Base-by-base conservation (phyloP, 371 early-diverging fungal genomes). In the Apophysomyces trapeziformis region DNA sequence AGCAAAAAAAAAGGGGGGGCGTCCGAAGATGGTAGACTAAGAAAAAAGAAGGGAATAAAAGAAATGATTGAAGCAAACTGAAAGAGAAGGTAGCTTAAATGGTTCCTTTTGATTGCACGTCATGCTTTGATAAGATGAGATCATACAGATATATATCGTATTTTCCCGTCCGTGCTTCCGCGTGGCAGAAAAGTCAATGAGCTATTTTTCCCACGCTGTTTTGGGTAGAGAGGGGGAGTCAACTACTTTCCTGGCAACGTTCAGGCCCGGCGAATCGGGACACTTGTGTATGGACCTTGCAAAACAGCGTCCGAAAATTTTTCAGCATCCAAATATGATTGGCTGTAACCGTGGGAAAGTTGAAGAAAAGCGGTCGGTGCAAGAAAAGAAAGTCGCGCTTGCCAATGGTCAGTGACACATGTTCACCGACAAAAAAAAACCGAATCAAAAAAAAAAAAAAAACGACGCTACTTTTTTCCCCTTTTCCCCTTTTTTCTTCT, bases 321-420 rank as follows among this genome's bases (percentile, higher is more conserved):
- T 54, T 63, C 58, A 13, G 67, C 67, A 39, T 74, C 74, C 38
- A 67, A 63, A 36, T 69, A 21, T 73, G 71, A 79, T 78, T 65
- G 67, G 75, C 59, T 69, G 64, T 13, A 50, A 65, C 14, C 71
- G 72, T 67, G 77, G 76, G 66, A 75, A 77, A 61, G 69, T 60
- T 63, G 39, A 64, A 56, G 2, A 44, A 58, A 56, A n/a, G 18
- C 18, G 67, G 21, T 64, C 69, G 45, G 43, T 67, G 38, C 11
- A 65, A 38, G 61, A 62, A 58, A 50, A 61, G 37, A 58, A 63
- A 45, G 39, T 43, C 57, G 44, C 62, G 18, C 56, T 46, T 60
- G 61, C 67, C 58, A 64, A 60, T 57, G 50, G 57, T 47, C 57
- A 38, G 63, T 56, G 43, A 57, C 37, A 41, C 41, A 41, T 41